These are phyloP conservation scores for Elsinoe australis DNA, from an alignment of 2,329 filamentous ascomycete genomes.

Conservation along the genomic window DNA sequence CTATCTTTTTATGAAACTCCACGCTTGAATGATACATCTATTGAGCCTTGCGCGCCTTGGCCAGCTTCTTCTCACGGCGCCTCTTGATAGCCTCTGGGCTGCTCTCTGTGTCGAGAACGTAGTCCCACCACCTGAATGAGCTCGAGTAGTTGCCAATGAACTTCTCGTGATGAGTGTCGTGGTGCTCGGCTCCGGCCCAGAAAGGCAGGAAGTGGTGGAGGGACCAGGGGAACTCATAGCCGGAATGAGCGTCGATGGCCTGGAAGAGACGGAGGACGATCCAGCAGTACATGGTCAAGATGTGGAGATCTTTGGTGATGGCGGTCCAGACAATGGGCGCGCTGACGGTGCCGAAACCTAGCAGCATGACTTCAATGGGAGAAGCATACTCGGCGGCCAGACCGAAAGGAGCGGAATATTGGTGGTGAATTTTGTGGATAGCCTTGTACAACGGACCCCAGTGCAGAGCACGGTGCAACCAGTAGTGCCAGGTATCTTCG, in stretches of 20 bases:
- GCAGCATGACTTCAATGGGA: slow-evolving; percentile 91
- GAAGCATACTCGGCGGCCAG: slow-evolving; percentile 96
- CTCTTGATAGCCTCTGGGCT: slow-evolving; percentile 78
- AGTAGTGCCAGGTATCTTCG: slow-evolving; percentile 98
- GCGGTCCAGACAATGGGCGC: slow-evolving; percentile 76
- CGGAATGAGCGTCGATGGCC: slow-evolving; percentile 94
- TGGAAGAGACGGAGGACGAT: slow-evolving; percentile 90
- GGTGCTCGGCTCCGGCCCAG: slow-evolving; percentile 95
- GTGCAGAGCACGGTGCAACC: slow-evolving; percentile 86
- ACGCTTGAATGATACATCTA: slow-evolving; percentile 31
- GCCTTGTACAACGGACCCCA: slow-evolving; percentile 91
- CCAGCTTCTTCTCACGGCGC: slow-evolving; percentile 70
- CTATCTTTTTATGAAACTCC: neutral
- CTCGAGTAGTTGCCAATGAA: slow-evolving; percentile 98
- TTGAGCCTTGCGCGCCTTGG: slow-evolving; percentile 62
- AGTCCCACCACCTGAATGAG: slow-evolving; percentile 99
- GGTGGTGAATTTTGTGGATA: slow-evolving; percentile 98
- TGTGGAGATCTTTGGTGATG: slow-evolving; percentile 79
- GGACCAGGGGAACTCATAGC: slow-evolving; percentile 98
- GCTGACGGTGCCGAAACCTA: slow-evolving; percentile 79
- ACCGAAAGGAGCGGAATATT: slow-evolving; percentile 95
- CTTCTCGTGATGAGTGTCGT: slow-evolving; percentile 95
- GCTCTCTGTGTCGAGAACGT: slow-evolving; percentile 83
- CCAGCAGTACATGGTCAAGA: slow-evolving; percentile 97
- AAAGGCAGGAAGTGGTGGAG: slow-evolving; percentile 92